Percentiles rank a stretch among this genome's conserved stretches.
These are phyloP conservation scores for Lophiotrema nucula DNA, from an alignment of 495 filamentous ascomycete genomes.

Conservation along the genomic window DNA sequence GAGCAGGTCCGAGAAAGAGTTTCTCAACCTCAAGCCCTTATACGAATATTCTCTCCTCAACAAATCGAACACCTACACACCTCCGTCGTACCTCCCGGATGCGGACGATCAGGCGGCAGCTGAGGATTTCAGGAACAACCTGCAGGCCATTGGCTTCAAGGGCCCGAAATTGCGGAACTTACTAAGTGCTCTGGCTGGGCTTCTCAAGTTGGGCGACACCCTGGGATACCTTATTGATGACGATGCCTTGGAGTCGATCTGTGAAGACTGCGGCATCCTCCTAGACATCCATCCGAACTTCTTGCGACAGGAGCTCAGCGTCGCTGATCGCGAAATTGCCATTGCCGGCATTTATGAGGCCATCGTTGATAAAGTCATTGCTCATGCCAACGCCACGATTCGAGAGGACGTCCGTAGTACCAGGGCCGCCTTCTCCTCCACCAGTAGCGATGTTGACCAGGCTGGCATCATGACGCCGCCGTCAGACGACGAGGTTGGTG, in stretches of 20 bases:
- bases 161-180: constrained; percentile 75
- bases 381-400: constrained; percentile 87
- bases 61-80: constrained; percentile 79
- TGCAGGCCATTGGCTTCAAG: constrained; percentile 90
- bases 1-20: constrained; percentile 86
- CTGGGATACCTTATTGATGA: constrained; percentile 81
- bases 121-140: constrained; percentile 80
- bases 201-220: constrained; percentile 89
- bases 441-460: constrained; percentile 54
- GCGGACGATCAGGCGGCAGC: constrained; percentile 91
- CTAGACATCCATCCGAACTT: constrained; percentile 85
- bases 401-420: constrained; percentile 64
- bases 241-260: constrained; percentile 80
- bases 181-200: constrained; percentile 77
- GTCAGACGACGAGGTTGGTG: constrained; percentile 65
- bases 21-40: constrained; percentile 77
- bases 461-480: constrained; percentile 57
- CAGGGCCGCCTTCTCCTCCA: constrained; percentile 61
- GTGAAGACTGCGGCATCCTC: constrained; percentile 84
- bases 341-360: constrained; percentile 90
- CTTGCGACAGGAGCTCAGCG: constrained; percentile 72
- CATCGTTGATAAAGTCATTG: constrained; percentile 89
- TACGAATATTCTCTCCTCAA: constrained; percentile 76
- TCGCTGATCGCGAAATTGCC: constrained; percentile 75
- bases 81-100: constrained; percentile 85